phyloP scores from a whole-genome alignment of 495 filamentous ascomycete genomes.

The Aspergillus nanangensis region DNA sequence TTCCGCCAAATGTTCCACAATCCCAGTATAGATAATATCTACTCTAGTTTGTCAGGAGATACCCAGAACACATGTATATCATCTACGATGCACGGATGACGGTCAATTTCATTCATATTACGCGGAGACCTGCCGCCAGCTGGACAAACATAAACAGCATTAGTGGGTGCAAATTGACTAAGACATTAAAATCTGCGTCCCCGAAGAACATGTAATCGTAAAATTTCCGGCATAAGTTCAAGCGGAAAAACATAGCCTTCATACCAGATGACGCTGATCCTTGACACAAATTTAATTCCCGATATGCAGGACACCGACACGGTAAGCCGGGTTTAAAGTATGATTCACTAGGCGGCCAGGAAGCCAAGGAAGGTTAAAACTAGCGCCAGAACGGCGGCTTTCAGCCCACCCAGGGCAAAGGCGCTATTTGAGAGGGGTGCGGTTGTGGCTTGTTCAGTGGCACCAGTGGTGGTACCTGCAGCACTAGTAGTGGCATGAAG shows the following conservation, averaged over 20 bases:
- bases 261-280: neutral
- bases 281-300: neutral
- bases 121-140: too few species aligned
- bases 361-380: constrained; percentile 6
- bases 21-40: constrained; percentile 5
- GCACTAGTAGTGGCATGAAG: constrained; percentile 1
- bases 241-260: neutral
- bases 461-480: constrained; percentile 1
- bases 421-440: constrained; percentile 8
- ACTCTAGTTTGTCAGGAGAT: constrained; percentile 25
- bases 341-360: constrained; percentile 5
- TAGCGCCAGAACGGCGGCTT: constrained; percentile 4
- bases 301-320: too few species aligned
- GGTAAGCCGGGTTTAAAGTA: too few species aligned
- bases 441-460: constrained; percentile 2
- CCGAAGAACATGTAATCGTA: too few species aligned
- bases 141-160: too few species aligned
- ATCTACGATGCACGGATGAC: constrained; percentile 9
- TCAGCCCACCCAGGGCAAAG: neutral
- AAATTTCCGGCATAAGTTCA: neutral
- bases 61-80: constrained; percentile 18
- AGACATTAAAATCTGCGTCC: too few species aligned
- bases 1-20: constrained; percentile 8
- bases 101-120: too few species aligned
- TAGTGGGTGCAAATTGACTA: neutral